phyloP scores from a whole-genome alignment of 371 early-diverging fungal species.

The Mortierella sp. region DNA sequence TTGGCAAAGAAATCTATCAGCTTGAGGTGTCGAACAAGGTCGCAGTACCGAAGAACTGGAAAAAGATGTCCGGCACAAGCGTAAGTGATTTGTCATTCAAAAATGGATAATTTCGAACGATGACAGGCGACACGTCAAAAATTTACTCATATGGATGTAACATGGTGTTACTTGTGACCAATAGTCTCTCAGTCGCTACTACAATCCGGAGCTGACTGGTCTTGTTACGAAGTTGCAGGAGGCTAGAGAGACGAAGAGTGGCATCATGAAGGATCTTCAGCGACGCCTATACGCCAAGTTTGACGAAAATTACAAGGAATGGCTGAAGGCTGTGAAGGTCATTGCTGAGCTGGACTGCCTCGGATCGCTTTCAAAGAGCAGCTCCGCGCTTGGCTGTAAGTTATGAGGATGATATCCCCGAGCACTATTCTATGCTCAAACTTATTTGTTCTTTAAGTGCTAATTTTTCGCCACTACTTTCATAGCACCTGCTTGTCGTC shows the following conservation, averaged over 20 bases:
- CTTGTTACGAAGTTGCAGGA: slow-evolving; percentile 85
- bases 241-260: slow-evolving; percentile 76
- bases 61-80: slow-evolving; percentile 81
- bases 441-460: slow-evolving; percentile 8
- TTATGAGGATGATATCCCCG: not conserved
- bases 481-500: slow-evolving; percentile 80
- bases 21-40: slow-evolving; percentile 88
- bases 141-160: not conserved
- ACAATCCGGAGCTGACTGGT: slow-evolving; percentile 74
- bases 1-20: slow-evolving; percentile 97
- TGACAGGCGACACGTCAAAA: not conserved
- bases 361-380: slow-evolving; percentile 83
- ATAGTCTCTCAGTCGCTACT: slow-evolving; percentile 90
- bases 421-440: not conserved
- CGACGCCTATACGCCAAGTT: slow-evolving; percentile 80
- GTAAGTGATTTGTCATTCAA: slow-evolving; percentile 52
- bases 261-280: slow-evolving; percentile 76
- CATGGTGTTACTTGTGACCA: not conserved
- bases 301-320: slow-evolving; percentile 77
- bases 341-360: slow-evolving; percentile 95
- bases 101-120: not conserved
- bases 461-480: not conserved
- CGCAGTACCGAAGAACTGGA: slow-evolving; percentile 85
- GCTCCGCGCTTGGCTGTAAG: slow-evolving; percentile 69
- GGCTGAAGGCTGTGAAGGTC: slow-evolving; percentile 77